Evolutionary conservation across 768 basidiomycete species (phyloP), one percentile per base, ranked within the genome.

Genomic region (Clitopilus hobsonii): DNA sequence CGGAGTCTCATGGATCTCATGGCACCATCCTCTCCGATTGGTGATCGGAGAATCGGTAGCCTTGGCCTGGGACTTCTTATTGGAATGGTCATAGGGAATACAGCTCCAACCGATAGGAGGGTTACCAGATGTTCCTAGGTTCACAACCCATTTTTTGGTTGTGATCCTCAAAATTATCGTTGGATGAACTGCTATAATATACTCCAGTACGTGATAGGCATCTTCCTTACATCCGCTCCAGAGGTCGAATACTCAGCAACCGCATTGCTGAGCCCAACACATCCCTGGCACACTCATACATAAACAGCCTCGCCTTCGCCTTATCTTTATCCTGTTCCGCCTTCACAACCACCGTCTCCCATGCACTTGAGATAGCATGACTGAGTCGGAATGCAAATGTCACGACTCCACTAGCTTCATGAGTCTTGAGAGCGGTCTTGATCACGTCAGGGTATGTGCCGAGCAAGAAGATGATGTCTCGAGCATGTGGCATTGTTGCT

Each of bases 381-480:
- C 85, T 83, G 28, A 98, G 77, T 61, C 84, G 81, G 76, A 97
- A 95, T 45, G 85, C 84, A 67, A 85, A 99, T 5, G 92, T 95
- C 57, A 97, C 94, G 8, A 99, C 83, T 0, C 89, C 89, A 56
- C 89, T 90, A 6, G 96, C 93, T 70, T 98, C 94, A 61, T 88
- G 86, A 18, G 83, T 88, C 69, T 85, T 85, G 65, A 94, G 71
- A 10, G 96, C 95, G 1, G 83, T 85, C 63, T 86, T 85, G 47
- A 98, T 91, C 24, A 94, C 88, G 62, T 94, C 91, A 1, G 95
- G 95, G 76, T 97, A 98, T 23, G 85, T 78, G 3, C 91, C 89
- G 38, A 97, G 80, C n/a, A 95, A 76, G 73, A 91, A 85, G 20
- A 83, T 78, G 63, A 97, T 91, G 54, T 95, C 92, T 48, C 92